Evolutionary conservation across 1,284 basidiomycete genomes (phyloP).

Genomic region (Puccinia coronata): DNA sequence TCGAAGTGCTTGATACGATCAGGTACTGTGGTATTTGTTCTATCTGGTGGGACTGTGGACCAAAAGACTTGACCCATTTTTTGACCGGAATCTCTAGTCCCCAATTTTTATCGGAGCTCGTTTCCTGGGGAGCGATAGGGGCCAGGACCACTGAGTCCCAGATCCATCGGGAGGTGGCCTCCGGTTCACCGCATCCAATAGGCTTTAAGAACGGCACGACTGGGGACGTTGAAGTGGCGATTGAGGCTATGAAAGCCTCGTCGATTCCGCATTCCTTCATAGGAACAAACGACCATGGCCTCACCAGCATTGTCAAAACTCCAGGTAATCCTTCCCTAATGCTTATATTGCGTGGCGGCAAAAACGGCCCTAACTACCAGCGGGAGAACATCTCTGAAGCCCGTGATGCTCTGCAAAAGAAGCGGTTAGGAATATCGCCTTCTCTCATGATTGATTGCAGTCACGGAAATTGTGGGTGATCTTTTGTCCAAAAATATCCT

Average conservation of each 20-base stretch:
- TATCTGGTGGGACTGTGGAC: constrained; percentile 19
- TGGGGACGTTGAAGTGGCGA: constrained; percentile 61
- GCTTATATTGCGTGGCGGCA: constrained; percentile 83
- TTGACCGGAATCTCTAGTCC: constrained; percentile 70
- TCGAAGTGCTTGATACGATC: constrained; percentile 63
- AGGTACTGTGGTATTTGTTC: constrained; percentile 50
- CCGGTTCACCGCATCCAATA: constrained; percentile 84
- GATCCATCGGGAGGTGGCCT: constrained; percentile 74
- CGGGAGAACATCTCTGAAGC: constrained; percentile 71
- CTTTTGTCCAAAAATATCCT: constrained; percentile 59
- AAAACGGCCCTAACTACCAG: constrained; percentile 80
- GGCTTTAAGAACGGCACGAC: constrained; percentile 67
- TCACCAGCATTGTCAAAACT: constrained; percentile 88
- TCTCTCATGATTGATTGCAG: constrained; percentile 54
- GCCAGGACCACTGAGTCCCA: constrained; percentile 96
- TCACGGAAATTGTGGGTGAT: constrained; percentile 85
- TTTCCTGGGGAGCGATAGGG: constrained; percentile 96
- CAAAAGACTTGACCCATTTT: constrained; percentile 58
- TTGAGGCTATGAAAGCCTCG: constrained; percentile 88
- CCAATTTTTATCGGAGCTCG: constrained; percentile 92
- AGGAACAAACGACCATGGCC: constrained; percentile 84
- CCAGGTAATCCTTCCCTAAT: constrained; percentile 86
- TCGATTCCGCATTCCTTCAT: constrained; percentile 84
- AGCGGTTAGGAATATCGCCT: constrained; percentile 70
- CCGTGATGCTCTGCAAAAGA: constrained; percentile 64